Percentiles rank a stretch among this genome's conserved stretches.
These are phyloP conservation scores for Saccharomycopsis sp. DNA, from an alignment of 805 yeast species.

Conservation along the genomic window DNA sequence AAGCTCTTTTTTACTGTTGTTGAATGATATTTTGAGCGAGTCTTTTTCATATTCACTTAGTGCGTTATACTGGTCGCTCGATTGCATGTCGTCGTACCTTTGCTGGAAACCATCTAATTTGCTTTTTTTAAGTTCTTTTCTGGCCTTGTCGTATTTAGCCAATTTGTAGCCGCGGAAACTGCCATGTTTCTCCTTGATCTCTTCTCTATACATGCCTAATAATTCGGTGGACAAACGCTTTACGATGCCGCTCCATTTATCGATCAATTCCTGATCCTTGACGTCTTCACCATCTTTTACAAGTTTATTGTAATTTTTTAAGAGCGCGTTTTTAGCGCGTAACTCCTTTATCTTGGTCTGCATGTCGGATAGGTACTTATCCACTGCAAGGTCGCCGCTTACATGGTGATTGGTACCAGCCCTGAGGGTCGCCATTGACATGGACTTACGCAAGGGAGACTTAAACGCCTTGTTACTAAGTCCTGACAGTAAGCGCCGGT, in stretches of 20 bases:
- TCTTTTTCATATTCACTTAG: constrained; percentile 15
- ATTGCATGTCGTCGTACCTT: constrained; percentile 10
- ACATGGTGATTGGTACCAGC: not conserved
- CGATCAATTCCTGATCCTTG: constrained; percentile 9
- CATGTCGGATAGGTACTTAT: not conserved
- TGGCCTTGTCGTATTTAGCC: constrained; percentile 15
- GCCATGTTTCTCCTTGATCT: constrained; percentile 16
- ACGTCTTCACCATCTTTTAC: not conserved
- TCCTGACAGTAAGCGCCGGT: not conserved
- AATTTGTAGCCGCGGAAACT: constrained; percentile 15
- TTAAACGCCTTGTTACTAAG: constrained; percentile 6
- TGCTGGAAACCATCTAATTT: constrained; percentile 10
- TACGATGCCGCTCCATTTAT: constrained; percentile 14
- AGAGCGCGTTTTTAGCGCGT: constrained; percentile 5
- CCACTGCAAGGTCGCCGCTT: not conserved
- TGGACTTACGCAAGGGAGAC: constrained; percentile 11
- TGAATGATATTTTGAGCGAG: constrained; percentile 11
- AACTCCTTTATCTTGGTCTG: constrained; percentile 3
- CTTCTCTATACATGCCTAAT: constrained; percentile 7
- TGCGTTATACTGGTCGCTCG: constrained; percentile 6
- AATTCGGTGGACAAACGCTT: constrained; percentile 4
- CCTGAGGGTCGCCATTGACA: not conserved
- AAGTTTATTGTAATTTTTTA: constrained; percentile 13
- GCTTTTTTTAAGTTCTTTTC: constrained; percentile 10
- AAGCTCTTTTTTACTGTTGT: constrained; percentile 6